Evolutionary conservation across 768 basidiomycete genomes (phyloP).

Genomic region (Cystoderma amianthinum): DNA sequence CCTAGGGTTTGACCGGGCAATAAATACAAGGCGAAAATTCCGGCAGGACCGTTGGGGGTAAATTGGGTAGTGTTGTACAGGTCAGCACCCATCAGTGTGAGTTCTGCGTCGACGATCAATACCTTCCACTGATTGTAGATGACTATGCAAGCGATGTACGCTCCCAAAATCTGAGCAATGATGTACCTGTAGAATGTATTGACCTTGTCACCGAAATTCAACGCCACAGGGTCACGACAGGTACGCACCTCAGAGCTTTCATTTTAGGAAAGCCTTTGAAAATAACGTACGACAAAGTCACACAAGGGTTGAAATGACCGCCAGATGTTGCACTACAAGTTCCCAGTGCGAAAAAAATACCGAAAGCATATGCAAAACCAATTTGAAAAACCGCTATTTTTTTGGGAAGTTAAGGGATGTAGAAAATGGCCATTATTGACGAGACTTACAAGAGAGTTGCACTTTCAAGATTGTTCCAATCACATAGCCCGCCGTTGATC

Average conservation of each 20-base stretch:
- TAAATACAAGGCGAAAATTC: constrained; percentile 47
- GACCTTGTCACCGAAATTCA: neutral
- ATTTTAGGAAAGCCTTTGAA: constrained; percentile 47
- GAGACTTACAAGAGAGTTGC: constrained; percentile 41
- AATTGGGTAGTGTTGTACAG: constrained; percentile 18
- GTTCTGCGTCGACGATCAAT: constrained; percentile 31
- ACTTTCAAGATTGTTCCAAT: constrained; percentile 36
- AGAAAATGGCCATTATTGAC: neutral
- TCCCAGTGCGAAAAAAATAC: constrained; percentile 51
- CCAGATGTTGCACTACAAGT: constrained; percentile 49
- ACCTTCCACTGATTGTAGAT: constrained; percentile 59
- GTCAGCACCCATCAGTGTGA: constrained; percentile 14
- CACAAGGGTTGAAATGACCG: constrained; percentile 61
- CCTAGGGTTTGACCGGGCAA: constrained; percentile 36
- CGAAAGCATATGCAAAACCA: constrained; percentile 50
- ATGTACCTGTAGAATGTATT: constrained; percentile 41
- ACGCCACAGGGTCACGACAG: neutral
- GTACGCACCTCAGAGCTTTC: constrained; percentile 44
- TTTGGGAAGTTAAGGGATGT: no score
- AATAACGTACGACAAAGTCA: constrained; percentile 44
- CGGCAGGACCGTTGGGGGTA: constrained; percentile 38
- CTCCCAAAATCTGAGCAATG: constrained; percentile 57
- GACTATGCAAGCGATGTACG: constrained; percentile 52
- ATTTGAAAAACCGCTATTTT: constrained; percentile 48
- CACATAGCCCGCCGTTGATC: constrained; percentile 43